Conservation (phyloP, 2,329 filamentous ascomycete species). For the Aspergillus aculeatinus region DNA sequence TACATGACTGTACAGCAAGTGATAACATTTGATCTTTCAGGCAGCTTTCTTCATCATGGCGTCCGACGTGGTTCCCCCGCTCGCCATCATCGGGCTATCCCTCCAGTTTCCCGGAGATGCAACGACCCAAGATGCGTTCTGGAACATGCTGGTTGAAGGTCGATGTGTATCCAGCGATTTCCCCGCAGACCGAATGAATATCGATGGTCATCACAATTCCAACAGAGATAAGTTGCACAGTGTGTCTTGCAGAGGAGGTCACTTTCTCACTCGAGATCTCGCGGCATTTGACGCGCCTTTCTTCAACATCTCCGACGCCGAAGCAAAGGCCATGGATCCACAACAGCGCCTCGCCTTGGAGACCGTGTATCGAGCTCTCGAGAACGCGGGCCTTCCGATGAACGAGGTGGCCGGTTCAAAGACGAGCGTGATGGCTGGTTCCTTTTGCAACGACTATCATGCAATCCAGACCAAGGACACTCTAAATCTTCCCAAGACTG, state of each 20-base stretch:
- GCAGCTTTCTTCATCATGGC: not conserved
- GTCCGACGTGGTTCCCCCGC: constrained; percentile 4
- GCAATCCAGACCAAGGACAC: constrained; percentile 22
- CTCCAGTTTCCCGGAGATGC: constrained; percentile 24
- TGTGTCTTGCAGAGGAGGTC: constrained; percentile 13
- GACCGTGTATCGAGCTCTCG: constrained; percentile 28
- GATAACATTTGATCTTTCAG: no score
- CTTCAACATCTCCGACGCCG: constrained; percentile 27
- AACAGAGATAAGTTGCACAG: constrained; percentile 18
- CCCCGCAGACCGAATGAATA: constrained; percentile 25
- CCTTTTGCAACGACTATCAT: constrained; percentile 32
- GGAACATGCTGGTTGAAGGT: constrained; percentile 23
- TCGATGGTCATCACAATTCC: constrained; percentile 23
- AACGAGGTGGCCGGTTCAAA: constrained; percentile 29
- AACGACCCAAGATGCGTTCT: constrained; percentile 19
- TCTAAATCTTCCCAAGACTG: constrained; percentile 15
- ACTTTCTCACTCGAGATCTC: constrained; percentile 27
- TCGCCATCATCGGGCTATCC: constrained; percentile 25
- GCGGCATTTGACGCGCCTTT: constrained; percentile 33
- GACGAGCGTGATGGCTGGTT: constrained; percentile 36
- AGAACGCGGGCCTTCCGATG: constrained; percentile 28
- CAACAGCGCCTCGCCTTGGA: constrained; percentile 34
- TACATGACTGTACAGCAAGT: not conserved
- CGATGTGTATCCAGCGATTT: constrained; percentile 22
- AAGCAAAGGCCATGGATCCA: constrained; percentile 33